A percentile compares a stretch with the other conserved stretches of the same genome.
Conservation (phyloP, 495 filamentous ascomycete species). For the Aspergillus diversus region DNA sequence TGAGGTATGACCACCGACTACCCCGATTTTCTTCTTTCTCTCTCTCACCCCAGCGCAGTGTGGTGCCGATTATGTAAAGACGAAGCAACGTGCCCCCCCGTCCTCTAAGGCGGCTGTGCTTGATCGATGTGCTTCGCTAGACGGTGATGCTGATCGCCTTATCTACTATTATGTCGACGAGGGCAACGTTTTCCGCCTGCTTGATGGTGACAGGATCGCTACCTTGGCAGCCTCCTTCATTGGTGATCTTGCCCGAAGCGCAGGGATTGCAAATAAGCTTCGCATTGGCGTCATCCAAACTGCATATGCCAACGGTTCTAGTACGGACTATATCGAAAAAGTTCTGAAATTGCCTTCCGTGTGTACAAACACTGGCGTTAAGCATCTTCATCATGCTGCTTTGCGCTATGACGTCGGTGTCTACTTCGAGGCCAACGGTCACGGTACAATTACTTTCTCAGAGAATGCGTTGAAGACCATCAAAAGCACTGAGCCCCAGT, state of each 20-base stretch:
- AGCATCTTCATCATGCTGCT: conserved; percentile 95
- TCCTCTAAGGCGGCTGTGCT: conserved; percentile 72
- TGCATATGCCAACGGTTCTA: conserved; percentile 96
- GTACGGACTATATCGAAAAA: conserved; percentile 86
- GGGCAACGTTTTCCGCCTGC: conserved; percentile 79
- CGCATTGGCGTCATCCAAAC: conserved; percentile 95
- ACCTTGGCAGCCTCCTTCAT: conserved; percentile 94
- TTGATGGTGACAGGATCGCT: conserved; percentile 96
- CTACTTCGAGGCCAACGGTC: conserved; percentile 98
- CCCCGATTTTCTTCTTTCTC: neutral
- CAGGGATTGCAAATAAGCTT: conserved; percentile 76
- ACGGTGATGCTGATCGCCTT: conserved; percentile 93
- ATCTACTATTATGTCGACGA: conserved; percentile 93
- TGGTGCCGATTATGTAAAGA: conserved; percentile 97
- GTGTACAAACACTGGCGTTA: conserved; percentile 94
- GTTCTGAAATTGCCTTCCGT: conserved; percentile 86
- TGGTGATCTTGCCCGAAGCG: conserved; percentile 77
- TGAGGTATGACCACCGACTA: conserved; percentile 56
- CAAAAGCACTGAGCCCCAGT: conserved; percentile 77
- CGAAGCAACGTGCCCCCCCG: conserved; percentile 87
- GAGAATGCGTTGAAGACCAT: conserved; percentile 76
- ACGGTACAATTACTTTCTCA: conserved; percentile 95
- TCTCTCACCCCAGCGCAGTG: conserved; percentile 58
- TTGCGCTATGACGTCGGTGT: conserved; percentile 90
- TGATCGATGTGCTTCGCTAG: conserved; percentile 88